Evolutionary conservation across 2,329 filamentous ascomycete genomes (phyloP), one percentile per base, ranked within the genome.

Genomic region (Lecanoromycetidae sp.): DNA sequence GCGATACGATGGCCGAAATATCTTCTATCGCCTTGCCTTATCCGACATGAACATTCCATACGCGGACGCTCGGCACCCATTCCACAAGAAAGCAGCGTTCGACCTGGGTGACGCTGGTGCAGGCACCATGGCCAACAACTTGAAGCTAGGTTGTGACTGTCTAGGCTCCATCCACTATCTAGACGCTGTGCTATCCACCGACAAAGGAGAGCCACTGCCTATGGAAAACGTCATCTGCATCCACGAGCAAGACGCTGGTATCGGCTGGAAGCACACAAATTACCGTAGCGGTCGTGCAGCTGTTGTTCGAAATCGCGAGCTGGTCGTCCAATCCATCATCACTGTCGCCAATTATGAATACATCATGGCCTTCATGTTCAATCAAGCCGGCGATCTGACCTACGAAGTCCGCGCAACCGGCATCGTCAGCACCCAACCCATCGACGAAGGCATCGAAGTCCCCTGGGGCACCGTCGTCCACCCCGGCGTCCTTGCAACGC

Each of bases 271-370:
- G 58, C 80, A 84, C 63, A 83, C 78, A 40, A 84, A 84, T 61
- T 81, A 82, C 63, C 69, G 80, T 8, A 82, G 78, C 4, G 75
- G 74, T 0, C 69, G 77, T 8, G 78, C 80, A 2, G 79, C 76
- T 0, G 71, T 82, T 4, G 73, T 75, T 15, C 73, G 80, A 17
- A 77, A 75, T 52, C 70, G 80, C 22, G 78, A 84, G 58, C 64
- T 84, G 3, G 79, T 84, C 1, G 59, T 84, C 5, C 80, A 84
- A 58, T 76, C 74, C 56, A 84, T 84, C 60, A 81, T 82, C 63
- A 84, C 79, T 0, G 77, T 84, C 4, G 71, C 77, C 9, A 84
- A 84, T 63, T 84, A 84, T 62, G 80, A 84, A 58, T 84, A 84
- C 58, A 82, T 84, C 55, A 70, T 84, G 30, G 79, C 79, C 2